Percentiles rank a stretch among this genome's conserved stretches.
phyloP scores from a whole-genome alignment of 306 rosid genomes.

The Prunus mongolica region DNA sequence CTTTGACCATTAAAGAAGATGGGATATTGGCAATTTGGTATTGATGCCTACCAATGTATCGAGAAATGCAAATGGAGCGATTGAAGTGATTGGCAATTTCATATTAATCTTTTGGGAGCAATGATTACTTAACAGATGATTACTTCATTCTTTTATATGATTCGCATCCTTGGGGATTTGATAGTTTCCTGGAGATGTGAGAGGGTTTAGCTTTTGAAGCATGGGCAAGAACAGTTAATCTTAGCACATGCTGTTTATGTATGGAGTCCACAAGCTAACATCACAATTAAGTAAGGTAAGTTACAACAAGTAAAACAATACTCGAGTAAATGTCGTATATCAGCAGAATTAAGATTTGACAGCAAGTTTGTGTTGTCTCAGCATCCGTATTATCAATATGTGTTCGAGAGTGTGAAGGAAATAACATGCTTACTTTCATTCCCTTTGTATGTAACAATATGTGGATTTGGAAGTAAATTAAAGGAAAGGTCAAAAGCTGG shows the following conservation, averaged over 20 bases:
- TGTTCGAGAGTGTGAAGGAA: too few relatives aligned
- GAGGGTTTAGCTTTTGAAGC: not conserved
- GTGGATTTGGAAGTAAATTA: too few relatives aligned
- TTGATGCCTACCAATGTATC: not conserved
- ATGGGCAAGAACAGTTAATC: slow-evolving; percentile 1
- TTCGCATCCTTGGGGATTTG: not conserved
- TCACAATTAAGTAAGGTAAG: not conserved
- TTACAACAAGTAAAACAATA: not conserved
- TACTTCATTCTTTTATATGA: not conserved
- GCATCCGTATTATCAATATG: too few relatives aligned
- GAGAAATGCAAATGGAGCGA: not conserved
- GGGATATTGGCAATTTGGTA: not conserved
- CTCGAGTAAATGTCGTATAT: not conserved
- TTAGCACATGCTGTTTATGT: not conserved
- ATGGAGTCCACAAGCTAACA: not conserved
- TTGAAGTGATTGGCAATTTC: not conserved
- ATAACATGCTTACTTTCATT: too few relatives aligned
- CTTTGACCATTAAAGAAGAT: not conserved
- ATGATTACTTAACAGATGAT: not conserved
- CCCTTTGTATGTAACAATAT: too few relatives aligned
- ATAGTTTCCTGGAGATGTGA: not conserved
- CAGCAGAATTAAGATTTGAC: not conserved
- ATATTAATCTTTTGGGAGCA: not conserved
- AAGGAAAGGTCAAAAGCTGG: too few relatives aligned
- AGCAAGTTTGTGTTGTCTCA: too few relatives aligned